These are phyloP conservation scores for Rhodotorula sp. DNA, from an alignment of 1,284 basidiomycete genomes.

Conservation along the genomic window DNA sequence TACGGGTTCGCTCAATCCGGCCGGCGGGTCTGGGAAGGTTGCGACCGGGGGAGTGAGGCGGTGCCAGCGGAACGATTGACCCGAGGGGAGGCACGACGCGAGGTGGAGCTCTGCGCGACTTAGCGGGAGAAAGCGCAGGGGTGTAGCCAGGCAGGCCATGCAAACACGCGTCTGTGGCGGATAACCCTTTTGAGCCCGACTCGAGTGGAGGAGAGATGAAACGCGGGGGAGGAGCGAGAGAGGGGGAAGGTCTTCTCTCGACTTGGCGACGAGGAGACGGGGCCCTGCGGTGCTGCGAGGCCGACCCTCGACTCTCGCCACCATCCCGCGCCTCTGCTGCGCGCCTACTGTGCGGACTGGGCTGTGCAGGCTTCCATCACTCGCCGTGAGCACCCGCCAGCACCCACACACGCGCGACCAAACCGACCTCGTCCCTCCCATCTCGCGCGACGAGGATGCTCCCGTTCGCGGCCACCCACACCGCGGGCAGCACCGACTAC, in stretches of 20 bases:
- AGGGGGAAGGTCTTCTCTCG: too few relatives aligned
- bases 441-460: neutral
- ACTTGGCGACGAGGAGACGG: too few relatives aligned
- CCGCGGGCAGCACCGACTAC: neutral
- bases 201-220: too few relatives aligned
- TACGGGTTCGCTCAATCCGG: fast-evolving
- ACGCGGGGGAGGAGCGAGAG: too few relatives aligned
- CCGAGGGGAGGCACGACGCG: constrained; percentile 40
- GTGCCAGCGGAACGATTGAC: constrained; percentile 47
- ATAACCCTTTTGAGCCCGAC: too few relatives aligned
- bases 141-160: constrained; percentile 41
- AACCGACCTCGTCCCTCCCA: neutral
- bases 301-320: neutral
- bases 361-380: neutral
- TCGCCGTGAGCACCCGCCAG: neutral
- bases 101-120: constrained; percentile 43
- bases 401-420: neutral
- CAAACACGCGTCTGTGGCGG: neutral
- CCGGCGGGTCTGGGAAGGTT: neutral
- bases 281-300: too few relatives aligned
- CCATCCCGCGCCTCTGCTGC: neutral
- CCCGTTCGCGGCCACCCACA: neutral
- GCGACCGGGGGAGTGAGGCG: constrained; percentile 9
- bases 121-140: constrained; percentile 44
- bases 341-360: neutral